These are phyloP conservation scores for Jackrogersella multiformis DNA, from an alignment of 495 filamentous ascomycete species.

Conservation along the genomic window DNA sequence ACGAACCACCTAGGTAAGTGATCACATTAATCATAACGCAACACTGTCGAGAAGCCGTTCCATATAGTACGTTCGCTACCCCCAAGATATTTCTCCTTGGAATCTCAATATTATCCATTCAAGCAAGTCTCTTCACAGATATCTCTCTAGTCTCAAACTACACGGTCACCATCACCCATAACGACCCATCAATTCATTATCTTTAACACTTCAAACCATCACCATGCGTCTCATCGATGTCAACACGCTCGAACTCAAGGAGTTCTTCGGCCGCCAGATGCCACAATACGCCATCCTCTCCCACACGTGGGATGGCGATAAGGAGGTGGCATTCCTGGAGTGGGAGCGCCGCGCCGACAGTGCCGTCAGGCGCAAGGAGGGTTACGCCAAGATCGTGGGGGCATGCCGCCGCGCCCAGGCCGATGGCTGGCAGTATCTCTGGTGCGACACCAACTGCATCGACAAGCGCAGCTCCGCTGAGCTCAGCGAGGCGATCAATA, in stretches of 20 bases:
- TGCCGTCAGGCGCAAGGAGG: conserved; percentile 24
- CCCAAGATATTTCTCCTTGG: not conserved
- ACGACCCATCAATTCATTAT: not conserved
- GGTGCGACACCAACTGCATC: conserved; percentile 55
- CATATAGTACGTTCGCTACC: not conserved
- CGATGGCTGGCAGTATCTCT: conserved; percentile 44
- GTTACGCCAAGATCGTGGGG: conserved; percentile 43
- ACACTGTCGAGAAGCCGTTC: not conserved
- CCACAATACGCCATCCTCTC: conserved; percentile 57
- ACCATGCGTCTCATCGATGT: conserved; percentile 58
- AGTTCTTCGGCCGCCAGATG: conserved; percentile 44
- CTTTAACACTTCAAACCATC: not conserved
- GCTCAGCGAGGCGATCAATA: conserved; percentile 53
- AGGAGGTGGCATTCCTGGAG: conserved; percentile 56
- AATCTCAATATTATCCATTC: not conserved
- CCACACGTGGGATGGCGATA: conserved; percentile 52
- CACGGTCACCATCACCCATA: conserved; percentile 1
- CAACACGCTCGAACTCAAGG: conserved; percentile 48
- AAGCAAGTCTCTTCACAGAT: not conserved
- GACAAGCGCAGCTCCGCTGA: conserved; percentile 56
- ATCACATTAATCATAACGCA: not conserved
- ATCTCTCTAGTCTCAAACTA: not conserved
- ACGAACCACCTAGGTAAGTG: not conserved
- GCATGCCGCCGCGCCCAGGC: conserved; percentile 29
- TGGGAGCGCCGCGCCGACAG: conserved; percentile 22